Evolutionary conservation across 768 basidiomycete species (phyloP), one percentile per base, ranked within the genome.

Genomic region (Calocybe gangraenosa): DNA sequence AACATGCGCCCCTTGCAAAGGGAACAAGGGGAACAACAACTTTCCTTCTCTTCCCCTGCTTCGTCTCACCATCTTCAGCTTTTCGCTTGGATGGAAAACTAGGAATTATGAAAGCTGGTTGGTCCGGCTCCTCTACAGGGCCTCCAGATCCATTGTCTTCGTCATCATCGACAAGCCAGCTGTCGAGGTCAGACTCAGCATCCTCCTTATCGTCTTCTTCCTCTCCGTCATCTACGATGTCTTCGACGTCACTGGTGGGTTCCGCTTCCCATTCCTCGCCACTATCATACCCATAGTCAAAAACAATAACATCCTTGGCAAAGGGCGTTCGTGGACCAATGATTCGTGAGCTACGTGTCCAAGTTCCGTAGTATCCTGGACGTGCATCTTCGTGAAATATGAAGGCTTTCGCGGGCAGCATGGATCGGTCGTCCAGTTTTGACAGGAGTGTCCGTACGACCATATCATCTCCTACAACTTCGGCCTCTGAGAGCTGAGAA

Each of bases 261-360:
- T 93, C 92, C 46, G 87, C 88, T 51, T 92, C 91, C 96, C 96
- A 98, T 55, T 98, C 96, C 55, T 84, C 92, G 11, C 91, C 95
- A 41, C 90, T 93, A 66, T 99, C 94, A 58, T 94, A 91, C 3
- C 78, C 77, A 61, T 98, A 99, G 64, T 98, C 92, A 43, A 89
- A 75, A 10, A 78, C 74, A 1, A 84, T 68, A 9, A 79, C 70
- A 56, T 99, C 96, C 52, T 79, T 78, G 2, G 75, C 81, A 49
- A 95, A 85, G 1, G 96, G 94, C 14, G 75, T 79, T 13, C 96
- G 81, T 1, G 93, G 84, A 0, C 92, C 86, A 48, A 98, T 81
- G 25, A 79, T 65, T 14, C 72, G 71, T 11, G 92, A 94, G 48
- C 72, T 79, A 43, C 86, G 83, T 7, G 92, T 93, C 85, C 90